Evolutionary conservation across 768 basidiomycete genomes (phyloP).

Genomic region (Calocybe cyanea): DNA sequence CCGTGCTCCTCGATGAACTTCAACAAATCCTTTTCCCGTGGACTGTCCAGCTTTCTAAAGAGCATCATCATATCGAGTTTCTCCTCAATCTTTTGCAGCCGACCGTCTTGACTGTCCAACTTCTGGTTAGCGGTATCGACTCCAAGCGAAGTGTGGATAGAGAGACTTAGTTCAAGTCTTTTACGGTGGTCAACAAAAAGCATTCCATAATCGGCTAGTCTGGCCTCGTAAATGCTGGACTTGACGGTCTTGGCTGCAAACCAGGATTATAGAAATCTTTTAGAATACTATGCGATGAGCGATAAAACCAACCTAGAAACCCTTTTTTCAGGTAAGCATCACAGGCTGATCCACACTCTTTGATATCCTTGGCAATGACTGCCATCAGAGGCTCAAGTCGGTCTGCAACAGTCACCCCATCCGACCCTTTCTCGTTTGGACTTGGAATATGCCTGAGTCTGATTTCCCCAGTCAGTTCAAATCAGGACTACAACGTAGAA

Average conservation of each 20-base stretch:
- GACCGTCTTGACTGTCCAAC: conserved; percentile 19
- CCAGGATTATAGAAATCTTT: background rate
- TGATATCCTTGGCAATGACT: conserved; percentile 36
- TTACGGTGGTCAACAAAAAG: conserved; percentile 31
- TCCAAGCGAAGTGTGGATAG: conserved; percentile 33
- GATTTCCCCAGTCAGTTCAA: background rate
- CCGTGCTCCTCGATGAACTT: conserved; percentile 38
- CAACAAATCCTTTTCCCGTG: conserved; percentile 33
- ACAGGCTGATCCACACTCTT: conserved; percentile 38
- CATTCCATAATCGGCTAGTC: conserved; percentile 28
- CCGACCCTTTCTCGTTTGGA: conserved; percentile 22
- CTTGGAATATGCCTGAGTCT: conserved; percentile 28
- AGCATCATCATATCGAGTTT: conserved; percentile 32
- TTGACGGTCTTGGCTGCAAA: conserved; percentile 32
- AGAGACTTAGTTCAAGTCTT: conserved; percentile 32
- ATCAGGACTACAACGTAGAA: background rate
- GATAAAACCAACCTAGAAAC: conserved; percentile 28
- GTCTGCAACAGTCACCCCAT: conserved; percentile 27
- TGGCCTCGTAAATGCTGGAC: conserved; percentile 31
- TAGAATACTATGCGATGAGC: background rate
- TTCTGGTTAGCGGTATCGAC: conserved; percentile 31
- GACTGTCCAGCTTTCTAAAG: conserved; percentile 35
- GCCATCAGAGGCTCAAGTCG: conserved; percentile 26
- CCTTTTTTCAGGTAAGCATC: conserved; percentile 44
- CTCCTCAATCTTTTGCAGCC: conserved; percentile 21